These are phyloP conservation scores for Sungouiella blattae DNA, from an alignment of 805 yeast genomes.

Conservation along the genomic window DNA sequence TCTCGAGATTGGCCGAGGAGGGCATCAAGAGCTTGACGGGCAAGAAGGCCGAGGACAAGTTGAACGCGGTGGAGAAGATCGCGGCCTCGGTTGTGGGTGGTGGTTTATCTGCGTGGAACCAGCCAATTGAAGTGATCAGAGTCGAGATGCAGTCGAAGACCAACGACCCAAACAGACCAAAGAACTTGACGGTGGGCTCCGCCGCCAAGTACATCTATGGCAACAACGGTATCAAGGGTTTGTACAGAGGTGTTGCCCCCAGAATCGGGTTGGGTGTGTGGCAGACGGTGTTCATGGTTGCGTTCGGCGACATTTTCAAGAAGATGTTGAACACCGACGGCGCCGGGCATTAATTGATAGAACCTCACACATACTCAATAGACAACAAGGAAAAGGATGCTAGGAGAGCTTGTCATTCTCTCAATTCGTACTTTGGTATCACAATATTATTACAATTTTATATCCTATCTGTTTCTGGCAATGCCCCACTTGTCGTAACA, in stretches of 20 bases:
- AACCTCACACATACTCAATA: too few species aligned
- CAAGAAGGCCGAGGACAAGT: slow-evolving; percentile 54
- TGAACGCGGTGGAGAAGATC: slow-evolving; percentile 77
- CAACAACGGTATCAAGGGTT: slow-evolving; percentile 81
- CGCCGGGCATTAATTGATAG: slow-evolving; percentile 36
- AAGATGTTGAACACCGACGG: slow-evolving; percentile 40
- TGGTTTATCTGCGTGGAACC: slow-evolving; percentile 97
- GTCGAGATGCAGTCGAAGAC: slow-evolving; percentile 97
- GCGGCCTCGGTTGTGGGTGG: slow-evolving; percentile 90
- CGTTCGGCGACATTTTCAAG: slow-evolving; percentile 81
- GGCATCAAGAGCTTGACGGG: slow-evolving; percentile 61
- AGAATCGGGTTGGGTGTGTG: slow-evolving; percentile 95
- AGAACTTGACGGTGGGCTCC: slow-evolving; percentile 72
- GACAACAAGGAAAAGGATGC: too few species aligned
- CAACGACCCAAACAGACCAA: slow-evolving; percentile 92
- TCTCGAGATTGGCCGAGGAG: slow-evolving; percentile 89
- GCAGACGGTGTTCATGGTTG: slow-evolving; percentile 99
- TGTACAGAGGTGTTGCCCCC: slow-evolving; percentile 95
- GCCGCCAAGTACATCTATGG: slow-evolving; percentile 81
- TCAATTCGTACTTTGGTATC: too few species aligned
- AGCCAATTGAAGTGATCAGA: slow-evolving; percentile 96
- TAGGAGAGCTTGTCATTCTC: too few species aligned
- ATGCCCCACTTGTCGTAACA: slow-evolving; percentile 42
- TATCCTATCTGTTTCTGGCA: slow-evolving; percentile 4
- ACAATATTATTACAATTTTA: neutral